phyloP scores from a whole-genome alignment of 257 asterid species.

The Scutellaria galericulata region DNA sequence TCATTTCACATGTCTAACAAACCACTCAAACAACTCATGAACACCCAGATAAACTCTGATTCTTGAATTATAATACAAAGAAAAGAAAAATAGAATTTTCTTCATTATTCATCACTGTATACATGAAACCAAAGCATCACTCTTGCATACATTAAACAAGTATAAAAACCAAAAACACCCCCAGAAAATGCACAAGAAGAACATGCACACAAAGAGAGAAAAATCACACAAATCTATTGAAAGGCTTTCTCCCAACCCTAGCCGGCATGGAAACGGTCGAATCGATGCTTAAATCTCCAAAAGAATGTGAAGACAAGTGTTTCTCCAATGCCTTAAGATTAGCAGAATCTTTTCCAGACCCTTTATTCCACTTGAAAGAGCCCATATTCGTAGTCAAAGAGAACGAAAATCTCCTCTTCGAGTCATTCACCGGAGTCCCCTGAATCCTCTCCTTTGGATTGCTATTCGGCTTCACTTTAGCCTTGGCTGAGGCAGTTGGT shows the following conservation, averaged over 20 bases:
- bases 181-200: conserved; percentile 34
- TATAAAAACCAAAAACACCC: neutral
- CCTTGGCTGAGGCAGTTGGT: conserved; percentile 85
- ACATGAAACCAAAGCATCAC: conserved; percentile 30
- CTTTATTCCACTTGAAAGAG: conserved; percentile 75
- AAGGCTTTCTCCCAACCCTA: conserved; percentile 71
- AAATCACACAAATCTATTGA: conserved; percentile 90
- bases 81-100: conserved; percentile 2
- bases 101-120: conserved; percentile 47
- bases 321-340: conserved; percentile 50
- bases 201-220: conserved; percentile 28
- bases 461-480: conserved; percentile 71
- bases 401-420: conserved; percentile 77
- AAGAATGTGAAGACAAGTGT: conserved; percentile 46
- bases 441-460: conserved; percentile 71
- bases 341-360: conserved; percentile 54
- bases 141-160: conserved; percentile 45
- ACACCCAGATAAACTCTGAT: neutral
- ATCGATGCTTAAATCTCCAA: conserved; percentile 64
- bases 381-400: conserved; percentile 73
- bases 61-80: neutral
- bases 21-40: too few relatives aligned
- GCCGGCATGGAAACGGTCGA: conserved; percentile 86
- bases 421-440: conserved; percentile 63
- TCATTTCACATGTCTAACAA: too few relatives aligned